Conservation (phyloP, 768 basidiomycete species). For the Boletus barrowsii region DNA sequence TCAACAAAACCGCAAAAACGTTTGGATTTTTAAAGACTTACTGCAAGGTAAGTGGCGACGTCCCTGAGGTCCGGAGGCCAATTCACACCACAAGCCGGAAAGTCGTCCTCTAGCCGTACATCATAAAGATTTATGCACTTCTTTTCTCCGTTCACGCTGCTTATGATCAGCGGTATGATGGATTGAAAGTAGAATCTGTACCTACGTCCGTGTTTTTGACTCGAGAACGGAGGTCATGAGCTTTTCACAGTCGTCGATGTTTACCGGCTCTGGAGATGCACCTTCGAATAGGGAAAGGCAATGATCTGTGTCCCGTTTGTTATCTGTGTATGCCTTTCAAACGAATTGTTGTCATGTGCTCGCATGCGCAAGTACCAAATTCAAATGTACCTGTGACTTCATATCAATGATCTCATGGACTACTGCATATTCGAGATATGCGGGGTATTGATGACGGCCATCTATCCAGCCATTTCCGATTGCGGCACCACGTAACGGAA, state of each 20-base stretch:
- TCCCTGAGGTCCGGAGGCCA: conserved; percentile 88
- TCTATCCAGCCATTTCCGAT: conserved; percentile 99
- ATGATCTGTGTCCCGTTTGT: conserved; percentile 52
- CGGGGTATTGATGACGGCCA: conserved; percentile 79
- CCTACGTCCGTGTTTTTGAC: conserved; percentile 23
- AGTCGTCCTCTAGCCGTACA: conserved; percentile 80
- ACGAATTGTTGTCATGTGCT: background rate
- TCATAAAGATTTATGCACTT: conserved; percentile 96
- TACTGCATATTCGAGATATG: conserved; percentile 83
- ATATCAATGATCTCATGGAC: conserved; percentile 75
- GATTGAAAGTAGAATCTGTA: background rate
- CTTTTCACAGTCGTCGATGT: conserved; percentile 53
- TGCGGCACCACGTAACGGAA: conserved; percentile 73
- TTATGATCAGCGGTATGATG: background rate
- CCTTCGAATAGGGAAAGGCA: conserved; percentile 51
- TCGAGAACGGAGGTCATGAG: conserved; percentile 48
- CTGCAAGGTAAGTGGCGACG: conserved; percentile 76
- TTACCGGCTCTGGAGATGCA: conserved; percentile 51
- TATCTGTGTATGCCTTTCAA: conserved; percentile 56
- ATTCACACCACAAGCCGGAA: conserved; percentile 93
- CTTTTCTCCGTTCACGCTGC: conserved; percentile 61
- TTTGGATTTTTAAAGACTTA: conserved; percentile 38
- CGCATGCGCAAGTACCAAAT: background rate
- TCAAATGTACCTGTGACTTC: conserved; percentile 55
- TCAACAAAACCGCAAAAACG: background rate